These are phyloP conservation scores for Globisporangium mamillatum DNA, from an alignment of 352 stramenopile genomes.

Conservation along the genomic window DNA sequence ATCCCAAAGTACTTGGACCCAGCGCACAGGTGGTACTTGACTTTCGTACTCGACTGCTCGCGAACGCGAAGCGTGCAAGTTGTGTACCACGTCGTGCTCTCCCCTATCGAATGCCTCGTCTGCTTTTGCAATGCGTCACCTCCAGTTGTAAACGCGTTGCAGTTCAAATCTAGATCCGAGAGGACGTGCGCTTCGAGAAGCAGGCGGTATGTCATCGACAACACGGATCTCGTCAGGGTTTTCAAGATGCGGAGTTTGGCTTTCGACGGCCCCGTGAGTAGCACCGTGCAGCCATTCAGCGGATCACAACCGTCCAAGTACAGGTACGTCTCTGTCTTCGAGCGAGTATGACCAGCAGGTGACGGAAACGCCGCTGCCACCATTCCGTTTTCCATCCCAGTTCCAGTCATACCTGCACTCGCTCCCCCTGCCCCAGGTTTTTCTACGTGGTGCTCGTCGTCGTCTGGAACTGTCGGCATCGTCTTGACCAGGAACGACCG, in stretches of 20 bases:
- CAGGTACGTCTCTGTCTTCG: constrained; percentile 86
- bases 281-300: constrained; percentile 91
- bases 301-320: constrained; percentile 95
- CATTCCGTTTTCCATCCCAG: constrained; percentile 18
- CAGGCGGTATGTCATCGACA: constrained; percentile 95
- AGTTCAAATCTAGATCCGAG: constrained; percentile 80
- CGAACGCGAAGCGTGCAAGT: constrained; percentile 66
- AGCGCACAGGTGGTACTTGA: constrained; percentile 70
- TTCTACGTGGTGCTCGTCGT: constrained; percentile 29
- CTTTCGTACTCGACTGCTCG: constrained; percentile 38
- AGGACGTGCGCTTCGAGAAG: constrained; percentile 95
- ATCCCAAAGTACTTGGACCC: constrained; percentile 71
- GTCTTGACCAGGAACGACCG: constrained; percentile 69
- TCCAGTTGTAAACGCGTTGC: constrained; percentile 21
- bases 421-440: neutral
- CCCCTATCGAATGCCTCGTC: neutral
- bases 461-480: constrained; percentile 38
- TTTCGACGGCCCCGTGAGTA: constrained; percentile 90
- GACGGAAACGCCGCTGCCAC: constrained; percentile 20
- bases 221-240: constrained; percentile 82
- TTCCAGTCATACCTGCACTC: neutral
- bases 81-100: constrained; percentile 59
- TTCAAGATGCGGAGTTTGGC: constrained; percentile 92
- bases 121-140: neutral
- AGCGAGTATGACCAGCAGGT: constrained; percentile 5